Evolutionary conservation across 2,329 filamentous ascomycete species (phyloP).

Genomic region (Penicillium polonicum): DNA sequence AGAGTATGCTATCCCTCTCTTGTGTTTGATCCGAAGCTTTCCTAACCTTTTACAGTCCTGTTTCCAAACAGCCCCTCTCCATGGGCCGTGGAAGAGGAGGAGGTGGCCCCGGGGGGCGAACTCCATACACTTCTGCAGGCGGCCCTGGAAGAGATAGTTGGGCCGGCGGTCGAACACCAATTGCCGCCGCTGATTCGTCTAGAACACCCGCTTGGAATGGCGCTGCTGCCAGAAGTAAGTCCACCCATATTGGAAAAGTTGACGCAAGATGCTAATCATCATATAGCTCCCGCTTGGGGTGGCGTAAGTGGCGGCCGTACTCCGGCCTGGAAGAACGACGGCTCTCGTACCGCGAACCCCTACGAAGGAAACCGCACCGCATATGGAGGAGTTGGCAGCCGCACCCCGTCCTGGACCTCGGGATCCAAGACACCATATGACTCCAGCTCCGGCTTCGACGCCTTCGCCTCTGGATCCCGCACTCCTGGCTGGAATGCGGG

Average conservation of each 20-base stretch:
- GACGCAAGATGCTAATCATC: constrained; percentile 22
- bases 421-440: constrained; percentile 71
- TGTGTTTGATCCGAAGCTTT: background rate
- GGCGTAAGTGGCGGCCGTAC: constrained; percentile 49
- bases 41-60: constrained; percentile 40
- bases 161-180: constrained; percentile 68
- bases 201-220: constrained; percentile 74
- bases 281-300: constrained; percentile 43
- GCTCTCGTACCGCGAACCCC: constrained; percentile 55
- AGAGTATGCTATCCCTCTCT: constrained; percentile 58
- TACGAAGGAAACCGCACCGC: constrained; percentile 72
- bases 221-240: constrained; percentile 62
- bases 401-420: constrained; percentile 76
- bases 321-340: constrained; percentile 58
- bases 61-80: constrained; percentile 76
- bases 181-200: constrained; percentile 59
- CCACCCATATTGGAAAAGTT: background rate
- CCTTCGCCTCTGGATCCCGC: constrained; percentile 68
- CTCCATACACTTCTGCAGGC: constrained; percentile 50
- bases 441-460: constrained; percentile 64
- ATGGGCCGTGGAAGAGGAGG: constrained; percentile 54
- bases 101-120: constrained; percentile 26
- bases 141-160: constrained; percentile 53
- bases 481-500: constrained; percentile 70
- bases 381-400: constrained; percentile 64